A percentile compares a stretch with the other conserved stretches of the same genome.
Evolutionary conservation across 257 asterid genomes (phyloP).

Genomic region (Solanum sejunctum): DNA sequence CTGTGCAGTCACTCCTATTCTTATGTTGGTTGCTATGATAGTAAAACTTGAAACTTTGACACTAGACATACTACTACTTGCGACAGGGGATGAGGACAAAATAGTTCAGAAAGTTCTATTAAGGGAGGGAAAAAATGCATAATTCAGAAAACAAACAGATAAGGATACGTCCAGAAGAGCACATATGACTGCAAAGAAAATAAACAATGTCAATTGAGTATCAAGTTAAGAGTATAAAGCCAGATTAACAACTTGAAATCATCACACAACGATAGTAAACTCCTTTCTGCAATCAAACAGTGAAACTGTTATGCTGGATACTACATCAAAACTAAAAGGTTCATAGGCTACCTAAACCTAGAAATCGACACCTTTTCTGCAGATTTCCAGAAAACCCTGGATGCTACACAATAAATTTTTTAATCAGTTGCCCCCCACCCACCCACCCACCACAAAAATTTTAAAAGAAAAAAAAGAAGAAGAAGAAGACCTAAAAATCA

Average conservation of each 20-base stretch:
- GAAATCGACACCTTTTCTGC: background rate
- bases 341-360: background rate
- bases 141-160: background rate
- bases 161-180: conserved; percentile 99
- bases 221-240: background rate
- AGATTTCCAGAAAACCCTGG: background rate
- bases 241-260: background rate
- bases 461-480: no score
- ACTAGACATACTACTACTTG: background rate
- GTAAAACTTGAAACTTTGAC: background rate
- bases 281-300: background rate
- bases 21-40: background rate
- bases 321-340: background rate
- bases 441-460: no score
- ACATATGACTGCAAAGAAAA: conserved; percentile 82
- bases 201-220: background rate
- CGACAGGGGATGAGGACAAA: background rate
- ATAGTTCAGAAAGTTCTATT: background rate
- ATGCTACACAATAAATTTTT: background rate
- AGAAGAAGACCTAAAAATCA: background rate
- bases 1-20: background rate
- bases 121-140: background rate
- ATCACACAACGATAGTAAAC: background rate
- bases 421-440: background rate
- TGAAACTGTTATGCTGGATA: background rate